These are phyloP conservation scores for Cornus controversa DNA, from an alignment of 148 eudicot species.

Conservation along the genomic window DNA sequence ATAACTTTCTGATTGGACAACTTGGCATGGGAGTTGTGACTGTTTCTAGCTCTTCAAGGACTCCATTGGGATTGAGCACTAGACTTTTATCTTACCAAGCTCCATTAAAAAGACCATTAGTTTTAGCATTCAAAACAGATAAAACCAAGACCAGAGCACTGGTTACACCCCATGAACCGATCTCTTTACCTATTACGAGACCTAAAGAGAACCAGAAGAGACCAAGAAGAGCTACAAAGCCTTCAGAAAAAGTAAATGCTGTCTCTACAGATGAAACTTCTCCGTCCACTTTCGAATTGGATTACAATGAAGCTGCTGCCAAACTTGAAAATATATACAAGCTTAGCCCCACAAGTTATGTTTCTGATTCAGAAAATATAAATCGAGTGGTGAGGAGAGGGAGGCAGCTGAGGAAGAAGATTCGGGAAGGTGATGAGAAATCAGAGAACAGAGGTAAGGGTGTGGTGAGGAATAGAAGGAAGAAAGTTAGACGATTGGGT, in stretches of 20 bases:
- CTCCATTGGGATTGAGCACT: conserved; percentile 58
- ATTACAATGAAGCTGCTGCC: conserved; percentile 84
- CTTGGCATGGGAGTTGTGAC: conserved; percentile 96
- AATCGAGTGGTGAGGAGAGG: conserved; percentile 33
- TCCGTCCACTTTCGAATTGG: conserved; percentile 52
- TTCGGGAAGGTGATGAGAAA: conserved; percentile 33
- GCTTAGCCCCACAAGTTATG: conserved; percentile 49
- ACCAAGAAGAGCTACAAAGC: conserved; percentile 42
- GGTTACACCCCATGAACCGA: conserved; percentile 47
- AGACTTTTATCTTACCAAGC: conserved; percentile 38
- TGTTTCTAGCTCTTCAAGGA: conserved; percentile 72
- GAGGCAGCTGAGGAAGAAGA: conserved; percentile 39
- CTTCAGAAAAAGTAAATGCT: conserved; percentile 45
- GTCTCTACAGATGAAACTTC: conserved; percentile 45
- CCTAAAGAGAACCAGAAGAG: conserved; percentile 61
- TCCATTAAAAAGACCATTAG: conserved; percentile 38
- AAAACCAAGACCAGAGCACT: conserved; percentile 51
- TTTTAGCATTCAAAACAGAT: conserved; percentile 62
- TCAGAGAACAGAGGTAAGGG: conserved; percentile 21
- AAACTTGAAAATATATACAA: conserved; percentile 77
- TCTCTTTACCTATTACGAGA: conserved; percentile 40
- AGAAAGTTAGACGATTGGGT: conserved; percentile 52
- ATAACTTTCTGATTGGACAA: not conserved
- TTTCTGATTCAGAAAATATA: conserved; percentile 29
- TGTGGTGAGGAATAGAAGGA: conserved; percentile 57